Base-by-base conservation (phyloP, 768 basidiomycete genomes). In the Rhodotorula babjevae region DNA sequence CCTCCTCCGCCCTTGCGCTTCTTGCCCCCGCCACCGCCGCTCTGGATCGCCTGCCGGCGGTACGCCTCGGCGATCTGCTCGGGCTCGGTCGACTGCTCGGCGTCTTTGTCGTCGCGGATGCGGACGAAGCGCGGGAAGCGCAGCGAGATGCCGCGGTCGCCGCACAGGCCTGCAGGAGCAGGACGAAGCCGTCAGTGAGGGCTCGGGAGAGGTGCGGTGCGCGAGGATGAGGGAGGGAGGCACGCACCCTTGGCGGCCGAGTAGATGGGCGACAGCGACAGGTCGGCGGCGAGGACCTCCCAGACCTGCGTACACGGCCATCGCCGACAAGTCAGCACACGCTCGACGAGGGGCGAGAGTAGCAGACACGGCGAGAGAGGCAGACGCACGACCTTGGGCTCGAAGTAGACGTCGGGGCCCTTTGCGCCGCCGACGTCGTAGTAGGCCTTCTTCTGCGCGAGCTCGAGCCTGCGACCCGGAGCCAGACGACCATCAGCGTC, bases 211-310 rank as follows among this genome's bases (percentile, higher is more conserved):
- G 40, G 57, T 11, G 46, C 44, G 44, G 14, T 8, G 44, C 47
- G 19, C 11, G 50, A 21, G 56, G 2, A n/a, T n/a, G 10, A 57
- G 18, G 19, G 27, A 18, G 55, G 44, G 31, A 33, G 21, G 23
- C 7, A 42, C 57, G 58, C 78, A 77, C 93, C 93, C 79, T 92
- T 90, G 29, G 90, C 93, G 8, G 93, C 94, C n/a, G 90, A 90
- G 79, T 97, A 97, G 64, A 97, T 85, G 15, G 96, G 96, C 82
- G 94, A 97, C 82, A 98, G 82, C 81, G 93, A 96, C 78, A 99
- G 81, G 83, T 99, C 96, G 14, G 96, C 96, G 5, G 95, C 91
- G 78, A 98, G 85, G 60, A 99, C 94, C 82, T 99, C 96, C 95
- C 96, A 98, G 5, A 62, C 60, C 60, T 61, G 58, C 36, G 36